Evolutionary conservation across 2,329 filamentous ascomycete species (phyloP), one percentile per base, ranked within the genome.

Genomic region (Colletotrichum trifolii): DNA sequence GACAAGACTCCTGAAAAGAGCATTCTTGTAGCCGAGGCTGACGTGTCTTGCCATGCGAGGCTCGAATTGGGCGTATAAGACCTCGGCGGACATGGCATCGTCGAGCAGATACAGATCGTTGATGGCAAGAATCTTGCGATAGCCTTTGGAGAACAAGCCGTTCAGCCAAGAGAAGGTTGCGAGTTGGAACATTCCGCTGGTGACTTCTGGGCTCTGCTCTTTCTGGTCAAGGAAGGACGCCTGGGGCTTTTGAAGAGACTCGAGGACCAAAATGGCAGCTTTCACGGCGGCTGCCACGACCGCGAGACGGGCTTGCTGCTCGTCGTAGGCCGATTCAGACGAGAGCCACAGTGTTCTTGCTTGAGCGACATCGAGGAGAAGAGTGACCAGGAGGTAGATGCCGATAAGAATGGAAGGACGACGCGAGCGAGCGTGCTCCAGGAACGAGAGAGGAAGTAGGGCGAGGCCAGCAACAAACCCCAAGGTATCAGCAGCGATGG

Each of bases 161-260:
- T 76, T 73, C 8, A 77, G 61, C 71, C 80, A 82, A 1, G 73
- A 71, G 15, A 73, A 77, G 2, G 76, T 69, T 0, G 71, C 69
- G 1, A 78, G 66, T 2, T 70, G 71, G 10, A 73, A 71, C 3
- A 78, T 62, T 2, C 75, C 71, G 58, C 69, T 79, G 49, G 68
- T 76, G 34, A 69, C 77, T 53, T 74, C 81, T 5, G 70, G 80
- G 42, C 80, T 81, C 64, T 81, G 78, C 13, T 74, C 63, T n/a
- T 74, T 55, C 52, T 36, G 35, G n/a, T 45, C 48, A 12, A 36
- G 13, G 10, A 43, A 17, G 17, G 35, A 46, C n/a, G 42, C n/a
- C 12, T 12, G 42, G 10, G 8, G 43, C n/a, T 74, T 74, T 8
- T 62, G 68, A 10, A 64, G 36, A 9, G 70, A 63, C 52, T 74